Conservation (phyloP, 2,329 filamentous ascomycete species). For the Xylaria digitata region DNA sequence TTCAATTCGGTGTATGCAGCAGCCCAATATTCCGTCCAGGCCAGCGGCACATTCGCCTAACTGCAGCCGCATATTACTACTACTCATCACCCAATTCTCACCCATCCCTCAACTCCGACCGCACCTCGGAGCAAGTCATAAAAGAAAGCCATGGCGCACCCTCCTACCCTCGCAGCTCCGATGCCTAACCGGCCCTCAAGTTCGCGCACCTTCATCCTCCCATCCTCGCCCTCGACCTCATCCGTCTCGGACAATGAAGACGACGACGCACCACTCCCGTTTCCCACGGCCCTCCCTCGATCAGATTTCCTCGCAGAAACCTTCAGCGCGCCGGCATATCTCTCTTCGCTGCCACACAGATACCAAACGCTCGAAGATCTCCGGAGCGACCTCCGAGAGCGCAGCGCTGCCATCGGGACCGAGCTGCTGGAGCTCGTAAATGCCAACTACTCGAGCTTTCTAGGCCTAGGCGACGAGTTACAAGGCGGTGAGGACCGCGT, state of each 20-base stretch:
- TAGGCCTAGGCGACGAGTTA: slow-evolving; percentile 83
- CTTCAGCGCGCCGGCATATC: slow-evolving; percentile 85
- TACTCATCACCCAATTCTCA: too few species aligned
- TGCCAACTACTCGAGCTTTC: slow-evolving; percentile 90
- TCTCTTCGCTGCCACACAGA: slow-evolving; percentile 82
- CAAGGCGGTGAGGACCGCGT: slow-evolving; percentile 91
- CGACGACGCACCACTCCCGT: slow-evolving; percentile 81
- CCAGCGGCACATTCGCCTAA: not conserved
- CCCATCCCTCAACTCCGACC: too few species aligned
- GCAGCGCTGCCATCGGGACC: slow-evolving; percentile 81
- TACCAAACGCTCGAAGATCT: slow-evolving; percentile 97
- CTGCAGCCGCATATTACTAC: too few species aligned
- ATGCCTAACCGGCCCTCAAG: slow-evolving; percentile 49
- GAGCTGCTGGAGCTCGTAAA: slow-evolving; percentile 97
- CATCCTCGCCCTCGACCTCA: slow-evolving; percentile 54
- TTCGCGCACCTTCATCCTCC: slow-evolving; percentile 56
- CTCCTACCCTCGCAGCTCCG: slow-evolving; percentile 40
- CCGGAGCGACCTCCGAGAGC: slow-evolving; percentile 83
- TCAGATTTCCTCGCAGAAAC: slow-evolving; percentile 80
- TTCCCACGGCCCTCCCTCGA: slow-evolving; percentile 85
- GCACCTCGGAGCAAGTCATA: not conserved
- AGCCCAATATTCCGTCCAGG: not conserved
- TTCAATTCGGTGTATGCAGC: not conserved
- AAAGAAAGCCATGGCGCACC: slow-evolving; percentile 24
- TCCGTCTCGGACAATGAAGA: slow-evolving; percentile 50